Evolutionary conservation across 768 basidiomycete species (phyloP), one percentile per base, ranked within the genome.

Genomic region (Wakefieldia striispora): DNA sequence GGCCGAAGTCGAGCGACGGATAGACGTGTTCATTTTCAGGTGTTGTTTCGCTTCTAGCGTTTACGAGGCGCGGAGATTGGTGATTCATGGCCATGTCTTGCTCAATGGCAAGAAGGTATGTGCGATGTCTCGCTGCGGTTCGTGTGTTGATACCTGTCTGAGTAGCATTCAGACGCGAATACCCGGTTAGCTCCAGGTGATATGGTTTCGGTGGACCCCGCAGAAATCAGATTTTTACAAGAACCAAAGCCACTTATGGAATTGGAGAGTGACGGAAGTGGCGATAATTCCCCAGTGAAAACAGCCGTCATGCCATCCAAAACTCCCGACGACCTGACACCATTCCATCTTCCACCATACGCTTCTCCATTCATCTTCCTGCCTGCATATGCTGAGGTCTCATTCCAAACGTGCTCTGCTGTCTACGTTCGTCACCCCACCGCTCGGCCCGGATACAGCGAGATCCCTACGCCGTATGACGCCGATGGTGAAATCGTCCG

Each of bases 401-500:
- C 85, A 49, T 97, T 89, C 75, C 63, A 79, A 40, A 92, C 93
- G 10, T 97, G 95, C 68, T 91, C 94, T 2, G 86, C 86, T 13
- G 75, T 97, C 44, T 98, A 95, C 65, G 82, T 98, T 27, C 89
- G 97, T 33, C 93, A 98, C 61, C 97, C 97, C 8, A 97, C 95
- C 0, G 97, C 95, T 0, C 83, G 93, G n/a, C 91, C 94, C 0
- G 90, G 90, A 6, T 94, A 95, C 71, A 91, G 88, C 14, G 97
- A 99, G 69, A 88, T 99, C 33, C 92, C 95, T 6, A 91, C 90
- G 4, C 97, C 97, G 3, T 98, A 88, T 68, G 92, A 95, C 54
- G 94, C 97, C 0, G 95, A 97, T 61, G 97, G 97, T 16, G 90
- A 95, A 56, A 76, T 97, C 12, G 80, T 98, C 53, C 84, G 91